phyloP scores from a whole-genome alignment of 768 basidiomycete genomes.

The Phanerochaete carnosa region DNA sequence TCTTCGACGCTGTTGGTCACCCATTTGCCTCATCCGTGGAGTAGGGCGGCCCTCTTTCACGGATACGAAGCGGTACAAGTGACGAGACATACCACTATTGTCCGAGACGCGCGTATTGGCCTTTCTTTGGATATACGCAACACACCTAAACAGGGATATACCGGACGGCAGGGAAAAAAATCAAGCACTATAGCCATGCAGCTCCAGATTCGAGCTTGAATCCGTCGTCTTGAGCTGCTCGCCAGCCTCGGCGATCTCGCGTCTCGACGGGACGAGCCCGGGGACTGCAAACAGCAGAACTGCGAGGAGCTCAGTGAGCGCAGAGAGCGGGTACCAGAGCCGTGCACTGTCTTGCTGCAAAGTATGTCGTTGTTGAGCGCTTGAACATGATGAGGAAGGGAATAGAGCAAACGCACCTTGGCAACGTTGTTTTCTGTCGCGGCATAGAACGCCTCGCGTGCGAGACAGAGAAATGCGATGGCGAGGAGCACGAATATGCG shows the following conservation, averaged over 20 bases:
- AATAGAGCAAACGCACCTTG: slow-evolving; percentile 6
- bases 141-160: too few species aligned
- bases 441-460: slow-evolving; percentile 19
- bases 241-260: not conserved
- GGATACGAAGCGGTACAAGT: too few species aligned
- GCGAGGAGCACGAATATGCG: slow-evolving; percentile 11
- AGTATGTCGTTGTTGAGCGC: not conserved
- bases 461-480: slow-evolving; percentile 14
- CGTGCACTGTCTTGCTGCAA: slow-evolving; percentile 16
- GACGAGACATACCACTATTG: too few species aligned
- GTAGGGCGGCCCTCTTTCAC: too few species aligned
- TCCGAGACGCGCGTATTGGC: too few species aligned
- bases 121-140: too few species aligned
- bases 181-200: not conserved
- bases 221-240: not conserved
- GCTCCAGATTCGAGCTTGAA: not conserved
- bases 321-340: slow-evolving; percentile 18
- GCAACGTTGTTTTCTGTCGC: slow-evolving; percentile 8
- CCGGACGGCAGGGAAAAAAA: too few species aligned
- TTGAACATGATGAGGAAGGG: not conserved
- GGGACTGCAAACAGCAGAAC: slow-evolving; percentile 15
- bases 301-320: slow-evolving; percentile 16
- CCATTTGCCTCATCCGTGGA: too few species aligned
- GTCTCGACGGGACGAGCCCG: slow-evolving; percentile 15
- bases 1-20: too few species aligned